phyloP scores from a whole-genome alignment of 208 protist genomes.

The Lotmaria passim region DNA sequence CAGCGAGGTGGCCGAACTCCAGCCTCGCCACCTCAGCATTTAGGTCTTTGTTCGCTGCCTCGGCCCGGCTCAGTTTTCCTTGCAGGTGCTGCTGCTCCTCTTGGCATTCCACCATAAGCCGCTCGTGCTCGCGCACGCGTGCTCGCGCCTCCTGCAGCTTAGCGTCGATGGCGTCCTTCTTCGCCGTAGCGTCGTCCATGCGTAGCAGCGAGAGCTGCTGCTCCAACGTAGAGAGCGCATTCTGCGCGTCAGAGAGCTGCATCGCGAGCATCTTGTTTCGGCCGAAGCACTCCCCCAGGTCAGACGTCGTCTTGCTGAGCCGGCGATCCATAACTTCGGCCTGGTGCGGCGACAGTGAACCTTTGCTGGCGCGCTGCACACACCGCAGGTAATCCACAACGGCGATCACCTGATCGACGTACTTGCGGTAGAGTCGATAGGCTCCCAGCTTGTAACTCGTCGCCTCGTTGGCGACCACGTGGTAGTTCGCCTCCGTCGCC shows the following conservation, averaged over 20 bases:
- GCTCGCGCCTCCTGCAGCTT: conserved; percentile 50
- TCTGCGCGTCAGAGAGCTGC: conserved; percentile 63
- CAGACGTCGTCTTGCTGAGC: conserved; percentile 47
- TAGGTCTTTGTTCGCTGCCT: conserved; percentile 65
- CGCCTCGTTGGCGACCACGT: conserved; percentile 87
- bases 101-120: conserved; percentile 57
- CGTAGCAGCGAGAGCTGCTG: conserved; percentile 61
- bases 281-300: conserved; percentile 42
- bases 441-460: conserved; percentile 83
- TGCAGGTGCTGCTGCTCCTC: conserved; percentile 68
- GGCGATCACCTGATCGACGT: conserved; percentile 71
- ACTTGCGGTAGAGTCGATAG: conserved; percentile 84
- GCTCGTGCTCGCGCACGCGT: conserved; percentile 58
- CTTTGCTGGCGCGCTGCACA: conserved; percentile 66
- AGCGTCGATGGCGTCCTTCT: conserved; percentile 51
- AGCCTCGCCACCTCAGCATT: conserved; percentile 72
- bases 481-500: conserved; percentile 86
- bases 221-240: conserved; percentile 56
- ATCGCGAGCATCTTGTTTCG: conserved; percentile 52
- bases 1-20: conserved; percentile 51
- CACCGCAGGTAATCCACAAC: conserved; percentile 83
- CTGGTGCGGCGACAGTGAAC: conserved; percentile 69
- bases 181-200: conserved; percentile 29
- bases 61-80: conserved; percentile 58
- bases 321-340: conserved; percentile 74